Conservation (phyloP, 2,329 filamentous ascomycete genomes). For the Colletotrichum aenigma region DNA sequence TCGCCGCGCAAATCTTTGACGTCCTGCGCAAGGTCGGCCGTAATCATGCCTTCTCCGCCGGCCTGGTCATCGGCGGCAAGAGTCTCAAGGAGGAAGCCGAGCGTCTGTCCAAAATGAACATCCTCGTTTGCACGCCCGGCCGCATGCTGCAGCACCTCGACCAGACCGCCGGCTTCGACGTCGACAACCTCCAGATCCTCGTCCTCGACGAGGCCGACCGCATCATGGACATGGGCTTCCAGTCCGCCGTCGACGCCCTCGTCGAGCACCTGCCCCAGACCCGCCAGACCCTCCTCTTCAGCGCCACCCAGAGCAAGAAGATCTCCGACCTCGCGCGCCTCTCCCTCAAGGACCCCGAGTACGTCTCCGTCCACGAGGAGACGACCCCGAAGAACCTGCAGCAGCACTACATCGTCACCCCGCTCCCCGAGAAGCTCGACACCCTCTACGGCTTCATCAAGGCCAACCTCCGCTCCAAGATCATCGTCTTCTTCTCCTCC, state of each 20-base stretch:
- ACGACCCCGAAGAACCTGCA: slow-evolving; percentile 85
- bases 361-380: slow-evolving; percentile 90
- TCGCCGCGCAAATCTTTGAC: slow-evolving; percentile 96
- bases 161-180: slow-evolving; percentile 88
- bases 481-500: slow-evolving; percentile 92
- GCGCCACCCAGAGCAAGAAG: slow-evolving; percentile 92
- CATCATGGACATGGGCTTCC: slow-evolving; percentile 98
- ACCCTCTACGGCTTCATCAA: slow-evolving; percentile 93
- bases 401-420: slow-evolving; percentile 89
- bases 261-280: slow-evolving; percentile 86
- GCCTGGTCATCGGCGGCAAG: slow-evolving; percentile 92
- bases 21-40: slow-evolving; percentile 89
- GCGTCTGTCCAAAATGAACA: slow-evolving; percentile 90
- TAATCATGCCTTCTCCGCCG: slow-evolving; percentile 89
- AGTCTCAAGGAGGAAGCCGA: slow-evolving; percentile 86
- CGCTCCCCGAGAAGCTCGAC: slow-evolving; percentile 87
- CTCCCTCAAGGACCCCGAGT: slow-evolving; percentile 89
- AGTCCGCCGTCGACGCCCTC: slow-evolving; percentile 87
- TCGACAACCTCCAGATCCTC: slow-evolving; percentile 89
- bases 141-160: slow-evolving; percentile 95
- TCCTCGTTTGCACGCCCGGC: slow-evolving; percentile 92
- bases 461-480: slow-evolving; percentile 89
- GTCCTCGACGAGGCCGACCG: slow-evolving; percentile 96
- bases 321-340: slow-evolving; percentile 90
- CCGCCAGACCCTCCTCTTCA: slow-evolving; percentile 93